Evolutionary conservation across 2,329 filamentous ascomycete genomes (phyloP), one percentile per base, ranked within the genome.

Genomic region (Cytospora leucostoma): DNA sequence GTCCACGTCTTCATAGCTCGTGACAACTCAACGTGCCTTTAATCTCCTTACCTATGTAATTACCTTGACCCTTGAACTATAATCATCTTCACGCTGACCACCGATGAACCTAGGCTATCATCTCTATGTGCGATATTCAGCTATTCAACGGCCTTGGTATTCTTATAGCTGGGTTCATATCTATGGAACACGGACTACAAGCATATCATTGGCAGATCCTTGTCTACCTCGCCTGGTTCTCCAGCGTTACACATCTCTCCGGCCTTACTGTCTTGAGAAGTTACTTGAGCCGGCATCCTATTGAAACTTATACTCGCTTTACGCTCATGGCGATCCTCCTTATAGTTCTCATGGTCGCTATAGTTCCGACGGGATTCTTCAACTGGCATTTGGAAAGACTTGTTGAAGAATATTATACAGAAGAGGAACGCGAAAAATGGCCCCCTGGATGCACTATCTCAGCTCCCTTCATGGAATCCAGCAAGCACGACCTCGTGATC

Each of bases 301-400:
- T 4, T 2, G 19, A 32, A 6, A 34, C 38, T 34, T 44, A 44
- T 44, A 8, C n/a, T 44, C 40, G 40, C 8, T 44, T n/a, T n/a
- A 44, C 17, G 6, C 40, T 44, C 5, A 44, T 44, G 40, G 15
- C n/a, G 17, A 10, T n/a, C 17, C 15, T 47, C 5, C 27, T 38
- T 15, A 15, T 47, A 7, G 38, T 34, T 8, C 38, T 56, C 55
- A 56, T 56, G 8, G 8, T 56, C 7, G 55, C 55, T 10, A 34
- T n/a, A 1, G 15, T 56, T 33, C 55, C 55, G 4, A 56, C 55
- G 1, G 55, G 66, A 65, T 56, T 33, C n/a, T 56, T 47, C 27
- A 44, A 38, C 2, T 56, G 55, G 56, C n/a, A n/a, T n/a, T n/a
- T n/a, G n/a, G n/a, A n/a, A n/a, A n/a, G n/a, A n/a, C n/a, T n/a